These are phyloP conservation scores for Penicillium frequentans DNA, from an alignment of 2,329 filamentous ascomycete genomes.

Conservation along the genomic window DNA sequence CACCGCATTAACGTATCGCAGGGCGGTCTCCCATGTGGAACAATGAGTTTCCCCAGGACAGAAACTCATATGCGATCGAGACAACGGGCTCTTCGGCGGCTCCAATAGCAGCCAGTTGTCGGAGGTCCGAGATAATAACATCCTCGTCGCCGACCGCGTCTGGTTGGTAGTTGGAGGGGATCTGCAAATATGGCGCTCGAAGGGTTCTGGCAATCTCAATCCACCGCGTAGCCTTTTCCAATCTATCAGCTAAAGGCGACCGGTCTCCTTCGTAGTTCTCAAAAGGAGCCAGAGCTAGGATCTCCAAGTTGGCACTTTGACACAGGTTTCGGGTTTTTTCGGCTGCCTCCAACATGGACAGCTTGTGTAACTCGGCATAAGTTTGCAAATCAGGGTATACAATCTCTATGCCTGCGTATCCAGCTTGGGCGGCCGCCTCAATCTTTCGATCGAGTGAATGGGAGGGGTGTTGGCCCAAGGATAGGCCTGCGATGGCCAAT, in stretches of 20 bases:
- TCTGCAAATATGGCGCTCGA: conserved; percentile 30
- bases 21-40: conserved; percentile 34
- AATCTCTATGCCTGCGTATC: conserved; percentile 33
- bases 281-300: conserved; percentile 35
- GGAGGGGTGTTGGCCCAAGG: conserved; percentile 30
- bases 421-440: conserved; percentile 23
- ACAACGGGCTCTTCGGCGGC: conserved; percentile 15
- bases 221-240: conserved; percentile 33
- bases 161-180: conserved; percentile 18
- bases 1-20: conserved; percentile 28
- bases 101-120: background rate
- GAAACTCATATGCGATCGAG: conserved; percentile 36
- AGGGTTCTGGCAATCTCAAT: conserved; percentile 27
- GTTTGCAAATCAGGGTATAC: conserved; percentile 31
- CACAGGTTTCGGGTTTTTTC: conserved; percentile 19
- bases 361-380: conserved; percentile 16
- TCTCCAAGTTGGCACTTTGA: conserved; percentile 17
- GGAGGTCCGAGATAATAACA: background rate
- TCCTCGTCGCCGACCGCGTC: background rate
- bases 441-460: conserved; percentile 34
- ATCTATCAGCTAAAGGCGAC: conserved; percentile 26
- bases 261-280: conserved; percentile 39
- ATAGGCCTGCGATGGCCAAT: conserved; percentile 31
- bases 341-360: conserved; percentile 19
- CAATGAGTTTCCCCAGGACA: conserved; percentile 36